These are phyloP conservation scores for Hypoxylon sp. DNA, from an alignment of 2,329 filamentous ascomycete genomes.

Conservation along the genomic window DNA sequence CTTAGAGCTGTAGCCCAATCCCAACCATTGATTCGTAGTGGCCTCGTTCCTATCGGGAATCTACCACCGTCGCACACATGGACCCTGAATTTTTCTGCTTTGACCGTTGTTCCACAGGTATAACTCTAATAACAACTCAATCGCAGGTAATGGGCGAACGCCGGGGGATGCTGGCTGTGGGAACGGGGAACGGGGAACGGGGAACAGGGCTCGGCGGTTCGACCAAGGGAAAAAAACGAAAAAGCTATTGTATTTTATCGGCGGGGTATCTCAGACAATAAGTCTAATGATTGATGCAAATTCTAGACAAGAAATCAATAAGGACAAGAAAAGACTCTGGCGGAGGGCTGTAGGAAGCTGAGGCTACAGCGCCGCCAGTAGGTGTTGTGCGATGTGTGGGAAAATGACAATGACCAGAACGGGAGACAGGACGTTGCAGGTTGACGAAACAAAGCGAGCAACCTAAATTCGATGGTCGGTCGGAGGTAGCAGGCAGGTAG, in stretches of 20 bases:
- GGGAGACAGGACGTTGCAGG: constrained; percentile 37
- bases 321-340: constrained; percentile 27
- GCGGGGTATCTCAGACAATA: constrained; percentile 47
- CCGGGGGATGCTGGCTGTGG: constrained; percentile 37
- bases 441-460: constrained; percentile 43
- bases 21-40: constrained; percentile 42
- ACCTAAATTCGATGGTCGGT: constrained; percentile 44
- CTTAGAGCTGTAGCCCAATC: constrained; percentile 31
- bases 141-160: constrained; percentile 27
- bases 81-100: constrained; percentile 32
- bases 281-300: constrained; percentile 48
- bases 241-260: constrained; percentile 34
- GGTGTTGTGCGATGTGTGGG: constrained; percentile 32
- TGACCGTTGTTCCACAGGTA: constrained; percentile 44
- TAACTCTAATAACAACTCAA: constrained; percentile 41
- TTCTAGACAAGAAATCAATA: constrained; percentile 47
- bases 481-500: constrained; percentile 25
- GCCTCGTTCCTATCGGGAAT: constrained; percentile 46
- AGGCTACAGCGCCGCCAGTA: constrained; percentile 35
- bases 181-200: constrained; percentile 38
- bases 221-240: constrained; percentile 28
- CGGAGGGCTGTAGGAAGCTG: constrained; percentile 25
- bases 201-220: constrained; percentile 39
- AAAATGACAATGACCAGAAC: constrained; percentile 33
- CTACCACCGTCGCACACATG: constrained; percentile 44